Evolutionary conservation across 2,329 filamentous ascomycete genomes (phyloP).

Genomic region (Stachybotrys elegans): DNA sequence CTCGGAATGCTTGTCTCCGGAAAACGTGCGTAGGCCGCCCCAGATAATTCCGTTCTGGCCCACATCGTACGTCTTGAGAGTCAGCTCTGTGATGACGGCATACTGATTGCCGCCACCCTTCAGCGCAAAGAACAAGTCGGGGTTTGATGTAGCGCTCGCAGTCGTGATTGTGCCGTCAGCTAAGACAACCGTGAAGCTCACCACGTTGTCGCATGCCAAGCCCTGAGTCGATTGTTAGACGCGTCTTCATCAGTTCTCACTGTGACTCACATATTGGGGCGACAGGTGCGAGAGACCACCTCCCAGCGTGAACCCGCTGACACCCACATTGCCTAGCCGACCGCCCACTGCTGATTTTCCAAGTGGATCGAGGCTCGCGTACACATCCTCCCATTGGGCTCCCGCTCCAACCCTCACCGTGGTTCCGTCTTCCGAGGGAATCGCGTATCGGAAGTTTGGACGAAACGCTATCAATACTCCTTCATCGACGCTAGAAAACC

Average conservation of each 20-base stretch:
- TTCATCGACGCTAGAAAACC: constrained; percentile 26
- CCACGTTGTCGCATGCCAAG: neutral
- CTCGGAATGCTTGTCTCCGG: constrained; percentile 4
- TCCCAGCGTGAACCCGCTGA: constrained; percentile 29
- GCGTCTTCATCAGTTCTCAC: neutral
- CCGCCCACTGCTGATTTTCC: constrained; percentile 33
- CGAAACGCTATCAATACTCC: constrained; percentile 34
- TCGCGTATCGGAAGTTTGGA: constrained; percentile 27
- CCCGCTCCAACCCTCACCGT: constrained; percentile 35
- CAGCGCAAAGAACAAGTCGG: neutral
- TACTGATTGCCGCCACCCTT: neutral
- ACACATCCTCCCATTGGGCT: constrained; percentile 37
- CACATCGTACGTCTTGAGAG: constrained; percentile 4
- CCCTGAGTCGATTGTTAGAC: neutral
- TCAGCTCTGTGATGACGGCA: neutral
- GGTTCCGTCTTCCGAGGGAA: constrained; percentile 22
- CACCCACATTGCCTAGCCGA: constrained; percentile 29
- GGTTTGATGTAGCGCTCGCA: neutral
- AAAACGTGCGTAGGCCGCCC: constrained; percentile 9
- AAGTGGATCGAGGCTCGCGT: constrained; percentile 28
- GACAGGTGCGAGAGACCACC: constrained; percentile 37
- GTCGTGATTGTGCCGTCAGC: neutral
- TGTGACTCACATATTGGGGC: constrained; percentile 17
- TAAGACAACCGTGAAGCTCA: neutral
- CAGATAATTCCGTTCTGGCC: constrained; percentile 6